Conservation (phyloP, 2,329 filamentous ascomycete genomes). For the Pseudogymnoascus sp. region DNA sequence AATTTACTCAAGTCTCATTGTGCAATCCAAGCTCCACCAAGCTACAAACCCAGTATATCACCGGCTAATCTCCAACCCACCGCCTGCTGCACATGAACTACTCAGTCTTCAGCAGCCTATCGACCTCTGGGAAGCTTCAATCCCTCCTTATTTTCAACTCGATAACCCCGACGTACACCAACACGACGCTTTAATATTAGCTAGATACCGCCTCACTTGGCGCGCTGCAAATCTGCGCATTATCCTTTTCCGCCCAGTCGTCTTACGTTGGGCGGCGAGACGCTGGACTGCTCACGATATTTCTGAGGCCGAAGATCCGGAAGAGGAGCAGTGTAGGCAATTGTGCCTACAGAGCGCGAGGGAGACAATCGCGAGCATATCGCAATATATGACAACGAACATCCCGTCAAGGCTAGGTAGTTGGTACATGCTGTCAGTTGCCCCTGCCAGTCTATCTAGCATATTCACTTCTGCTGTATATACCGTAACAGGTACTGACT, state of each 20-base stretch:
- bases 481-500: not conserved
- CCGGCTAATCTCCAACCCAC: slow-evolving; percentile 36
- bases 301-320: slow-evolving; percentile 28
- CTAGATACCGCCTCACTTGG: slow-evolving; percentile 33
- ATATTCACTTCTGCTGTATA: not conserved
- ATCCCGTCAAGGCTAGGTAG: slow-evolving; percentile 34
- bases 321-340: slow-evolving; percentile 32
- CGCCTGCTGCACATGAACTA: slow-evolving; percentile 35
- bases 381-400: slow-evolving; percentile 34
- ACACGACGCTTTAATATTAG: slow-evolving; percentile 32
- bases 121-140: slow-evolving; percentile 34
- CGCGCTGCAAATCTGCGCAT: slow-evolving; percentile 37
- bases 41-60: slow-evolving; percentile 38
- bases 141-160: slow-evolving; percentile 35
- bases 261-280: slow-evolving; percentile 33
- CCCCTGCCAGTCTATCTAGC: not conserved
- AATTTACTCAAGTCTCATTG: slow-evolving; percentile 36
- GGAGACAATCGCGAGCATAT: slow-evolving; percentile 35
- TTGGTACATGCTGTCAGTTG: slow-evolving; percentile 35
- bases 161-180: slow-evolving; percentile 29
- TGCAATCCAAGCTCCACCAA: slow-evolving; percentile 36
- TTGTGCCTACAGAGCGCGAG: slow-evolving; percentile 35
- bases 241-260: slow-evolving; percentile 36
- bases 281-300: slow-evolving; percentile 25
- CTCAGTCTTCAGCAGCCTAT: slow-evolving; percentile 34